A percentile compares a stretch with the other conserved stretches of the same genome.
phyloP scores from a whole-genome alignment of 495 filamentous ascomycete genomes.

The Penicillium riverlandense region DNA sequence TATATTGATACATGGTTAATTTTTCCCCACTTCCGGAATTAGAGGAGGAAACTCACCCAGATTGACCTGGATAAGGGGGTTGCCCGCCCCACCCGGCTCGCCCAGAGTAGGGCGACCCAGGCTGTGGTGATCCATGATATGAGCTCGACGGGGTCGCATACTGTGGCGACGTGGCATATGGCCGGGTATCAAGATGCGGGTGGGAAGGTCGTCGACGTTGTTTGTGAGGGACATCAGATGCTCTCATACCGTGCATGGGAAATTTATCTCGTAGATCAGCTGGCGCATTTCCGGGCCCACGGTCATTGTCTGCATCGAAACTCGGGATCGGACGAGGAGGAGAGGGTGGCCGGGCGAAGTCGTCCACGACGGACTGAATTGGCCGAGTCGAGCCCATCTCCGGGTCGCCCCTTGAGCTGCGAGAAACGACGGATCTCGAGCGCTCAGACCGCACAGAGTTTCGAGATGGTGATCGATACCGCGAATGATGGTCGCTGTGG shows the following conservation, averaged over 20 bases:
- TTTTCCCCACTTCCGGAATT: too few species aligned
- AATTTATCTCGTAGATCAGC: conserved; percentile 22
- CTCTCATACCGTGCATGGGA: conserved; percentile 28
- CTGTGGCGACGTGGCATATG: conserved; percentile 52
- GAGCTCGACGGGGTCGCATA: conserved; percentile 52
- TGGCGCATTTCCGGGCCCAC: conserved; percentile 14
- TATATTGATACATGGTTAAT: conserved; percentile 2
- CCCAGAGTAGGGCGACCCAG: conserved; percentile 55
- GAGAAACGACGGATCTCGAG: conserved; percentile 28
- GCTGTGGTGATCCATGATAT: conserved; percentile 60
- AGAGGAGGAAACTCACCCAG: conserved; percentile 42
- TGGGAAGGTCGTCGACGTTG: conserved; percentile 23
- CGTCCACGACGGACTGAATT: conserved; percentile 17
- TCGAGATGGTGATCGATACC: conserved; percentile 27
- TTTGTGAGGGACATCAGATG: conserved; percentile 21
- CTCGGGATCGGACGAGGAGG: conserved; percentile 30
- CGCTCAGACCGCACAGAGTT: conserved; percentile 25
- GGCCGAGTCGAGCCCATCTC: conserved; percentile 27
- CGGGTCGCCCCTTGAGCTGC: conserved; percentile 12
- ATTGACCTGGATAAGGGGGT: conserved; percentile 43
- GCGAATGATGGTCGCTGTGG: conserved; percentile 21
- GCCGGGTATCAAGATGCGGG: conserved; percentile 35
- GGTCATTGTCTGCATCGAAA: conserved; percentile 24
- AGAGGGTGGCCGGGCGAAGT: conserved; percentile 27
- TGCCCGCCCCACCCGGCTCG: conserved; percentile 52